These are phyloP conservation scores for Aureobasidium sp. DNA, from an alignment of 2,329 filamentous ascomycete genomes.

Conservation along the genomic window DNA sequence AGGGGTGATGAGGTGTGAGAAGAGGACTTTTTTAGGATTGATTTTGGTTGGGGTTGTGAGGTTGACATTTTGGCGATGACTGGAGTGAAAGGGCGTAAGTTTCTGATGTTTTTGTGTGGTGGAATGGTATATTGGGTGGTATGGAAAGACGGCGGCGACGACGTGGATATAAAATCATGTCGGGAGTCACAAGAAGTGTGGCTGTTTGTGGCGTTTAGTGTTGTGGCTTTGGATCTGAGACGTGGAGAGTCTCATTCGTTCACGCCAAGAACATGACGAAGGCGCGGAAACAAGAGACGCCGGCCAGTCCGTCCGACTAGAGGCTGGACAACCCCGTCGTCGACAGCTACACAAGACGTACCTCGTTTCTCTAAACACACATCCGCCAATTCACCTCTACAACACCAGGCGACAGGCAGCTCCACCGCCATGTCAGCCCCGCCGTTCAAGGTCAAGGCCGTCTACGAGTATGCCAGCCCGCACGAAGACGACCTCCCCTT, in stretches of 20 bases:
- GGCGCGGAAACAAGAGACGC: background rate
- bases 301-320: background rate
- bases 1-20: slow-evolving; percentile 15
- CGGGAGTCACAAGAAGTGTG: background rate
- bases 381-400: background rate
- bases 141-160: background rate
- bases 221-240: background rate
- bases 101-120: background rate
- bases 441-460: slow-evolving; percentile 87
- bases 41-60: slow-evolving; percentile 32
- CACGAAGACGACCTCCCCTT: slow-evolving; percentile 96
- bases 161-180: background rate
- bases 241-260: background rate
- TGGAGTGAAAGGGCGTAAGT: background rate
- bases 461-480: slow-evolving; percentile 87
- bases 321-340: background rate
- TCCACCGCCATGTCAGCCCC: slow-evolving; percentile 49
- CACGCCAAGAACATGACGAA: slow-evolving; percentile 1
- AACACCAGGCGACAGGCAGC: background rate
- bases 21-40: slow-evolving; percentile 35
- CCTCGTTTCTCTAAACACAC: background rate
- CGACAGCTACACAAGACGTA: background rate
- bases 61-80: background rate
- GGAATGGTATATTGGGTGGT: background rate
- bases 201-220: background rate